phyloP scores from a whole-genome alignment of 1,284 basidiomycete genomes.

The Sporisorium iseilematis-ciliati region DNA sequence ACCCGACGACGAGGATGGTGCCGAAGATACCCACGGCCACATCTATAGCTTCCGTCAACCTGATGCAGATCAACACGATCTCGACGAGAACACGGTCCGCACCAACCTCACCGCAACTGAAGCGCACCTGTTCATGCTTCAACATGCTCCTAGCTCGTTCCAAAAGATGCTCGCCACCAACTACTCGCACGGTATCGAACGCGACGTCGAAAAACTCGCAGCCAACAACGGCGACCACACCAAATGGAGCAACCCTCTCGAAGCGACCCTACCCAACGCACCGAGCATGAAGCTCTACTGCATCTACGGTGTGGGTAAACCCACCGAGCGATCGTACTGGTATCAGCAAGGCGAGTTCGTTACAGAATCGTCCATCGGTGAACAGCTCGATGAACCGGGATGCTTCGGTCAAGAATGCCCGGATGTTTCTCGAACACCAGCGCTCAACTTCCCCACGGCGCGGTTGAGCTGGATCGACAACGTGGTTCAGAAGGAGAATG shows the following conservation, averaged over 20 bases:
- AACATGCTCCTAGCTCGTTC: constrained; percentile 85
- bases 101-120: constrained; percentile 79
- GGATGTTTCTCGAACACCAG: constrained; percentile 45
- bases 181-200: constrained; percentile 93
- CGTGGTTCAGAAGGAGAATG: constrained; percentile 45
- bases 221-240: constrained; percentile 68
- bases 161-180: constrained; percentile 87
- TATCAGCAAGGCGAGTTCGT: constrained; percentile 59
- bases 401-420: constrained; percentile 40
- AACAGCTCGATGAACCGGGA: constrained; percentile 40
- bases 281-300: constrained; percentile 94
- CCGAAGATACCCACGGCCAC: constrained; percentile 75
- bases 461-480: constrained; percentile 60
- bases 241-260: constrained; percentile 92
- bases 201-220: constrained; percentile 73
- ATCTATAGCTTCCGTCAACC: constrained; percentile 81
- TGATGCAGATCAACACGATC: constrained; percentile 31
- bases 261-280: constrained; percentile 81
- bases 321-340: constrained; percentile 81
- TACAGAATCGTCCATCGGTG: constrained; percentile 36
- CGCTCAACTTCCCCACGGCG: constrained; percentile 59
- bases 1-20: constrained; percentile 55
- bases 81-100: constrained; percentile 45
- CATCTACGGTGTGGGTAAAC: constrained; percentile 94
- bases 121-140: constrained; percentile 83